Evolutionary conservation across 257 asterid genomes (phyloP).

Genomic region (Scutellaria barbata): DNA sequence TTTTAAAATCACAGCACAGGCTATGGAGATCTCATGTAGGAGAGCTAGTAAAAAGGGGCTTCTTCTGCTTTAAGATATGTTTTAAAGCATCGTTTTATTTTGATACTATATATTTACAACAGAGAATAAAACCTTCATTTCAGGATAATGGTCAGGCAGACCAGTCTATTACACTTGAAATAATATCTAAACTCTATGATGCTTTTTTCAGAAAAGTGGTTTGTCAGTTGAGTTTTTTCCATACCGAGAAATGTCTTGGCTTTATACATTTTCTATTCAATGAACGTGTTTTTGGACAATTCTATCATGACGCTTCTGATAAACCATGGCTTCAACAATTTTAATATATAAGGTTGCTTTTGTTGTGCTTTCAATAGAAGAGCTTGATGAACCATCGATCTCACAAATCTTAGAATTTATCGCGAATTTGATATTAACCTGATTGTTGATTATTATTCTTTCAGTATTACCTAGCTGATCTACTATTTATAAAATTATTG

Average conservation of each 20-base stretch:
- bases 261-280: conserved; percentile 1
- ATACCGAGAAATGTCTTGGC: neutral
- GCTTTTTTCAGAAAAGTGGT: neutral
- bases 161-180: neutral
- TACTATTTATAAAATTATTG: no score
- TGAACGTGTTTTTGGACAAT: neutral
- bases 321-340: conserved; percentile 25
- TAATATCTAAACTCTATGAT: no score
- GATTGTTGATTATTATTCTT: conserved; percentile 5
- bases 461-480: no score
- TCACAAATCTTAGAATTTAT: neutral
- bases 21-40: neutral
- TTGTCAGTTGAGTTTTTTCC: neutral
- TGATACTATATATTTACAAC: conserved; percentile 20
- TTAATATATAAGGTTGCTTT: neutral
- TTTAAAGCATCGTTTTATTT: neutral
- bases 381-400: neutral
- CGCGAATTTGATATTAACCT: neutral
- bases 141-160: conserved; percentile 12
- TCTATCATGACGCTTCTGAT: conserved; percentile 15
- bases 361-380: neutral
- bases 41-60: neutral
- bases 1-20: neutral
- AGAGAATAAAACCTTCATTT: conserved; percentile 17
- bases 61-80: neutral